Conservation (phyloP, 352 stramenopile species). For the Phytopythium kandeliae region DNA sequence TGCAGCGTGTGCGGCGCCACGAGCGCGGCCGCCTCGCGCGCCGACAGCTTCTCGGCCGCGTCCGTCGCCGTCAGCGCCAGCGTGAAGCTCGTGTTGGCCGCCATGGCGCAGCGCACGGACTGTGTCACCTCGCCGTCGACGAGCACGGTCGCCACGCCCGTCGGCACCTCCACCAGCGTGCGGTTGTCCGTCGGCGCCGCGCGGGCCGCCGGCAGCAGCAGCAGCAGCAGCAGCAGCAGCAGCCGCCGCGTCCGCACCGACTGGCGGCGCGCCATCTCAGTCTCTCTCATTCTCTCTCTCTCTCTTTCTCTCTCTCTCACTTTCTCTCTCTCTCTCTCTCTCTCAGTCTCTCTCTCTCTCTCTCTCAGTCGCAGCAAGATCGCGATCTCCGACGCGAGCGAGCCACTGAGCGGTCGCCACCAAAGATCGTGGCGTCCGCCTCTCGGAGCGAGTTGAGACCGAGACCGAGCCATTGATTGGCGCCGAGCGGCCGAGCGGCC, state of each 20-base stretch:
- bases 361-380: no score
- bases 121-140: conserved; percentile 30
- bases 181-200: conserved; percentile 7
- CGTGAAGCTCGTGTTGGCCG: conserved; percentile 28
- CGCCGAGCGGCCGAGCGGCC: no score
- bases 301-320: no score
- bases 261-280: no score
- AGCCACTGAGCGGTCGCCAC: no score
- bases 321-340: no score
- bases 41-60: conserved; percentile 25
- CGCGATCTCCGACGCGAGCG: no score
- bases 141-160: conserved; percentile 41
- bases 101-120: conserved; percentile 37
- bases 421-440: no score
- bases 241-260: conserved; percentile 3
- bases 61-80: conserved; percentile 41
- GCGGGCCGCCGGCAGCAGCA: neutral
- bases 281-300: no score
- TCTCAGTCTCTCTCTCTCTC: no score
- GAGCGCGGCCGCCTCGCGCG: conserved; percentile 10
- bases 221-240: conserved; percentile 4
- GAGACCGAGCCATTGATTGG: no score
- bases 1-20: conserved; percentile 29
- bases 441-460: no score
- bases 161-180: conserved; percentile 42